phyloP scores from a whole-genome alignment of 2,329 filamentous ascomycete genomes.

The Cytospora mali region DNA sequence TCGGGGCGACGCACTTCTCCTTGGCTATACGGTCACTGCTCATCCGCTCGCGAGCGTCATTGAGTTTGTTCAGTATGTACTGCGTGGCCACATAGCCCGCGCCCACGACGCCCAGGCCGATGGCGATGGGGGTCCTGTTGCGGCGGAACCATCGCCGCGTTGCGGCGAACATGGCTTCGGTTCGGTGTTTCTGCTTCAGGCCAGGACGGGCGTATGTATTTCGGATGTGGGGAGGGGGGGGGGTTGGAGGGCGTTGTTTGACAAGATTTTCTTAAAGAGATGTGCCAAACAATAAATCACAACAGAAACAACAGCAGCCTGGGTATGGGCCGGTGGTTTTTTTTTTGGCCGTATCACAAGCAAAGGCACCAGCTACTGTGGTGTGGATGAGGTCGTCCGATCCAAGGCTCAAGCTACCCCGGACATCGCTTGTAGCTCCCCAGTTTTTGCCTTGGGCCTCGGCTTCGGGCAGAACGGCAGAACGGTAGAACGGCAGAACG shows the following conservation, averaged over 20 bases:
- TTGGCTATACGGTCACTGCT: slow-evolving; percentile 93
- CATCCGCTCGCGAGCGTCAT: slow-evolving; percentile 93
- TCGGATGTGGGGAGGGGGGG: no score
- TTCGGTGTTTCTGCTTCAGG: background rate
- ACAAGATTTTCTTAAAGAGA: no score
- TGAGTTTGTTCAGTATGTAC: slow-evolving; percentile 89
- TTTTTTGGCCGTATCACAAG: slow-evolving; percentile 15
- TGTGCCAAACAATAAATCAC: no score
- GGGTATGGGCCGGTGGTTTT: background rate
- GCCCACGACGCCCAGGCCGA: slow-evolving; percentile 85
- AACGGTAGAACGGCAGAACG: background rate
- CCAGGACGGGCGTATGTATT: background rate
- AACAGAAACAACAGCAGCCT: background rate
- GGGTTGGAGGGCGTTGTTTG: no score
- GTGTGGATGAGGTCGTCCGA: slow-evolving; percentile 19
- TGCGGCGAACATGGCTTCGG: slow-evolving; percentile 60
- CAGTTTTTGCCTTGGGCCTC: slow-evolving; percentile 19
- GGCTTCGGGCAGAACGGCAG: slow-evolving; percentile 2
- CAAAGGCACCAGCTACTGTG: background rate
- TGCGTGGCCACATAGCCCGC: slow-evolving; percentile 90
- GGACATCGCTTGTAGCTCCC: slow-evolving; percentile 8
- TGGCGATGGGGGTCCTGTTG: slow-evolving; percentile 86
- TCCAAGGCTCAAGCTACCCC: slow-evolving; percentile 39
- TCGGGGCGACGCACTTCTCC: slow-evolving; percentile 73
- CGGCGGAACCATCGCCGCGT: slow-evolving; percentile 89